phyloP scores from a whole-genome alignment of 768 basidiomycete genomes.

The Trametes coccinea region DNA sequence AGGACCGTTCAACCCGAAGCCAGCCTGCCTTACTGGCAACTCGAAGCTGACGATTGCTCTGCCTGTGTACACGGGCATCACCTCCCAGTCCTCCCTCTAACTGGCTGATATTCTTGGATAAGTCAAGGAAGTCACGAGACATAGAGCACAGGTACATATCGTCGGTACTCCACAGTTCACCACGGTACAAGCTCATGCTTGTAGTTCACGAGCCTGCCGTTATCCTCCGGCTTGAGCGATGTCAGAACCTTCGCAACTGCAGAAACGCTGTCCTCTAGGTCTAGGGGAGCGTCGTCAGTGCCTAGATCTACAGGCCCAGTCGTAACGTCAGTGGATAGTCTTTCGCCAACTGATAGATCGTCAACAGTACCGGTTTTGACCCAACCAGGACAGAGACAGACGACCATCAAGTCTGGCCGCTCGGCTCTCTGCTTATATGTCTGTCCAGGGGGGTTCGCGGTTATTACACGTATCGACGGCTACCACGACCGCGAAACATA shows the following conservation, averaged over 20 bases:
- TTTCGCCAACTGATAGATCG: background rate
- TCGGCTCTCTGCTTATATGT: constrained; percentile 21
- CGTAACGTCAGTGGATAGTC: background rate
- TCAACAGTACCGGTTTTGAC: constrained; percentile 14
- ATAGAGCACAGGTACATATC: too few relatives aligned
- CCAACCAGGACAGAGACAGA: constrained; percentile 20
- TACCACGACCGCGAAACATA: constrained; percentile 15
- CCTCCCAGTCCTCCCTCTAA: too few relatives aligned
- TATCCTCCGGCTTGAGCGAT: constrained; percentile 7
- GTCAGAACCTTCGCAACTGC: constrained; percentile 10
- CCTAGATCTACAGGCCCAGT: background rate
- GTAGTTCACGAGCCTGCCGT: constrained; percentile 10
- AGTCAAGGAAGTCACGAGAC: too few relatives aligned
- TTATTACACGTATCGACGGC: background rate
- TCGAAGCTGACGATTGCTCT: too few relatives aligned
- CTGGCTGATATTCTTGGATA: too few relatives aligned
- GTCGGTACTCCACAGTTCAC: background rate
- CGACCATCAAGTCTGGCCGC: constrained; percentile 16
- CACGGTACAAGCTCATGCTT: constrained; percentile 4
- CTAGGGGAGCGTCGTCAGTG: constrained; percentile 2
- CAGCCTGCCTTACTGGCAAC: too few relatives aligned
- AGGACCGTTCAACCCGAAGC: too few relatives aligned
- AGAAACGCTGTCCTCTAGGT: constrained; percentile 17
- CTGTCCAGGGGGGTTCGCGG: background rate
- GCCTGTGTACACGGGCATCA: too few relatives aligned